Base-by-base conservation (phyloP, 768 basidiomycete species). In the Russula olivacea region DNA sequence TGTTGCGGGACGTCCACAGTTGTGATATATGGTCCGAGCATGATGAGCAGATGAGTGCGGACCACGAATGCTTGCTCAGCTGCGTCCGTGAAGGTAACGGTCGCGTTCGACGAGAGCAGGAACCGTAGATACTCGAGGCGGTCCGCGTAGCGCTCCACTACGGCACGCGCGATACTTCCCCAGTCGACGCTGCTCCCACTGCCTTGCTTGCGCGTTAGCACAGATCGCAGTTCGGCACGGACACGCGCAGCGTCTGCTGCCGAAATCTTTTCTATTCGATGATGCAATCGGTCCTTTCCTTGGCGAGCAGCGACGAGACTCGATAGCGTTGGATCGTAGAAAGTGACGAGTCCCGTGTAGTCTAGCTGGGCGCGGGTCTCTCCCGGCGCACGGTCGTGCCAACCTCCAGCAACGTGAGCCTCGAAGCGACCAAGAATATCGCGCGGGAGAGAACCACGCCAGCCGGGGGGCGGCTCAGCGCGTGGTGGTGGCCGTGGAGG, bases 281-380 rank as follows among this genome's bases (percentile, higher is more conserved):
- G 76, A 25, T 73, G 65, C 67, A 73, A 71, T 11, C 78, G 69
- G 25, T 74, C 70, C 57, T 74, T 68, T 4, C 69, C 72, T 1
- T 67, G 55, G 1, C 79, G 72, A 6, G 66, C 61, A 0, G 49
- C 63, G 43, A 76, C 71, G 12, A 81, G 72, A 56, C 74, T 76
- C 1, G 76, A 75, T 8, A 77, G 69, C 0, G 56, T 58, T 2
- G 71, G 71, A 63, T 82, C 79, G 64, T 80, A 81, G 59, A 81
- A 77, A 0, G 79, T 78, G 19, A 81, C 65, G 15, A 77, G 61
- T 15, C 76, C 72, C 3, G 77, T 68, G 49, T 77, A 74, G 68
- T 81, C 79, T 21, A 79, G 70, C 23, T 72, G 63, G n/a, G 80
- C 70, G 32, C 80, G 79, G 1, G 73, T 72, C 30, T 81, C 79